Percentiles rank a stretch among this genome's conserved stretches.
phyloP scores from a whole-genome alignment of 345 rosid genomes.

The Euphorbia tirucalli region DNA sequence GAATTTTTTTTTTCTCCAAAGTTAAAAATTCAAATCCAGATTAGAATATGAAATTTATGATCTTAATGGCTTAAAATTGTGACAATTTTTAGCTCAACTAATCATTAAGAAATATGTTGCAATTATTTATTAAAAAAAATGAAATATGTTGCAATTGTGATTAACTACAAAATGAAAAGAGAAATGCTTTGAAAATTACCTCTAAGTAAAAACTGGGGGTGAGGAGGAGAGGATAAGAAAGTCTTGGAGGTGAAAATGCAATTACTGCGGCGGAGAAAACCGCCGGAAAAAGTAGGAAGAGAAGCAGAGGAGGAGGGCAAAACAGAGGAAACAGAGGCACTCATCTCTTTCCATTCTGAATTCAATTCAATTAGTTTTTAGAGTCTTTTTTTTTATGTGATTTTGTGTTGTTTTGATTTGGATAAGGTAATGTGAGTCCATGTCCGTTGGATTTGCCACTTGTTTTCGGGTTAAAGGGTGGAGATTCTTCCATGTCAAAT shows the following conservation, averaged over 20 bases:
- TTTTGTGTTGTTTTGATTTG: constrained; percentile 15
- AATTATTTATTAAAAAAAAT: too few relatives aligned
- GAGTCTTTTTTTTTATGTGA: not conserved
- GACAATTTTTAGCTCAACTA: too few relatives aligned
- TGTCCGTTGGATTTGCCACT: constrained; percentile 7
- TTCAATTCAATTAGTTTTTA: not conserved
- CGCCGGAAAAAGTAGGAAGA: constrained; percentile 10
- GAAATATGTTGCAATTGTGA: too few relatives aligned
- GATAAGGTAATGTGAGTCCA: constrained; percentile 23
- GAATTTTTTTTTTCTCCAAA: too few relatives aligned
- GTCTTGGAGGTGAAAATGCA: constrained; percentile 19
- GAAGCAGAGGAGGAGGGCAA: constrained; percentile 25
- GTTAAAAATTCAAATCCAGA: too few relatives aligned
- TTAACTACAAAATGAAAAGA: too few relatives aligned
- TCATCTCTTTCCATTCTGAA: constrained; percentile 47
- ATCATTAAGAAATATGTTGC: too few relatives aligned
- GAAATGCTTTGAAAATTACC: constrained; percentile 16
- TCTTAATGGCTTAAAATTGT: too few relatives aligned
- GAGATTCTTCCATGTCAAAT: not conserved
- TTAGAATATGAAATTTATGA: too few relatives aligned
- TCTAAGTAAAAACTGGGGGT: constrained; percentile 19
- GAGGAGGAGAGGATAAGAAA: not conserved
- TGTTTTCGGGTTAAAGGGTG: not conserved
- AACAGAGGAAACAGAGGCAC: constrained; percentile 26
- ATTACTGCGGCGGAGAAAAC: constrained; percentile 8